Conservation (phyloP, 106 monocot species). For the Dactylorhiza incarnata region DNA sequence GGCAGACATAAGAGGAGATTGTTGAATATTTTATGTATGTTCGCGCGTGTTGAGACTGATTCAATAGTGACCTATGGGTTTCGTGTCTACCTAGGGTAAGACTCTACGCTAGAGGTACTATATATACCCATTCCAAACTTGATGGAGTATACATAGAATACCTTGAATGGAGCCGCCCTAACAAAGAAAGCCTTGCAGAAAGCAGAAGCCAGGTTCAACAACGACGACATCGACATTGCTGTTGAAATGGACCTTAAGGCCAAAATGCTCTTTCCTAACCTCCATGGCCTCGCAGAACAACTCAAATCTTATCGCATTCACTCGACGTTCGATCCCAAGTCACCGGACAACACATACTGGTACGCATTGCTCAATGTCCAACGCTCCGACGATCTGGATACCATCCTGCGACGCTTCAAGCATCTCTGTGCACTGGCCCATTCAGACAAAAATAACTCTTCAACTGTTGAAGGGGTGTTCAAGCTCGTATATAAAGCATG, state of each 20-base stretch:
- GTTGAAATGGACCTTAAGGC: neutral
- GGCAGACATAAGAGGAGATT: too few species aligned
- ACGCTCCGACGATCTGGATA: neutral
- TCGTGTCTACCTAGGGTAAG: too few species aligned
- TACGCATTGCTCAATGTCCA: slow-evolving; percentile 3
- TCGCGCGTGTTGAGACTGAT: too few species aligned
- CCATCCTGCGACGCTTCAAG: slow-evolving; percentile 1
- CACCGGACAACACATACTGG: neutral
- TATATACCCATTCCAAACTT: too few species aligned
- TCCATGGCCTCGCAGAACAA: neutral
- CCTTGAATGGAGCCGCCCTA: too few species aligned
- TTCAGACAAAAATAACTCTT: slow-evolving; percentile 11
- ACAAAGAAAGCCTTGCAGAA: slow-evolving; percentile 8
- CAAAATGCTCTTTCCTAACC: slow-evolving; percentile 7
- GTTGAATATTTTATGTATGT: too few species aligned
- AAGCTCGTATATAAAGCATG: slow-evolving; percentile 9
- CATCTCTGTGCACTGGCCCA: slow-evolving; percentile 5
- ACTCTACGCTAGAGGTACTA: too few species aligned
- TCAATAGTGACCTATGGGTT: too few species aligned
- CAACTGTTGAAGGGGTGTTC: slow-evolving; percentile 12
- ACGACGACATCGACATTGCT: neutral
- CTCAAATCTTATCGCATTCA: slow-evolving; percentile 10
- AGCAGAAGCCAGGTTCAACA: slow-evolving; percentile 1
- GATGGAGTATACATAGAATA: too few species aligned
- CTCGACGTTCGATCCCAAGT: neutral